Evolutionary conservation across 805 yeast species (phyloP), one percentile per base, ranked within the genome.

Genomic region (Starmerella etchellsii): DNA sequence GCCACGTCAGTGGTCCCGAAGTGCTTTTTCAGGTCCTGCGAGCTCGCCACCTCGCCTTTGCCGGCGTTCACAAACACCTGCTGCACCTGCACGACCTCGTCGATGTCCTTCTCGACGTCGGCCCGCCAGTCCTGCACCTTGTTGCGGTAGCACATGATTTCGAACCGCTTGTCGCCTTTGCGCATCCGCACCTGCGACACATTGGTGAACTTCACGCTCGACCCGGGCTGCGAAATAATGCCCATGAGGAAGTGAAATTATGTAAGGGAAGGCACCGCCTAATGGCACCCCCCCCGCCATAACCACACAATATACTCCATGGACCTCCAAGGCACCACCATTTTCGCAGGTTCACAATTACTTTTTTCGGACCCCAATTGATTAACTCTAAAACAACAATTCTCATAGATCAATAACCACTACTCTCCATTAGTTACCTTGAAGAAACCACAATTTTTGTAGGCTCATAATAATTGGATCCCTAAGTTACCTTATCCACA

Each of bases 81-180:
- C n/a, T 85, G 95, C 39, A 91, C 84, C 59, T 91, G 98, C 28
- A 91, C 66, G 2, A 91, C 98, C 57, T 91, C 98, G 63, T 91
- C 97, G 8, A 91, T 59, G 57, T 91, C 95, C 51, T 83, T 88
- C 56, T 91, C 98, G 6, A 82, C 76, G 43, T 80, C 81, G 46
- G 73, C 71, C 52, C 96, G 69, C 75, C 85, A 91, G 59, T 91
- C 98, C 59, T 88, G 97, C 4, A 91, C 95, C 57, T 91, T 91
- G 55, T 91, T 91, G 56, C 83, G 95, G 59, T 91, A 91, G 56
- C 98, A 91, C 0, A 97, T 97, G 34, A 91, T 72, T 61, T 91
- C 98, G 53, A 85, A 91, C 49, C 95, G 67, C 60, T 83, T 82
- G 57, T 83, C 84, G 31, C 67, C 95, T 58, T 83, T 85, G 54